A percentile compares a stretch with the other conserved stretches of the same genome.
phyloP scores from a whole-genome alignment of 83 land plant genomes.

The Diphasiastrum complanatum region DNA sequence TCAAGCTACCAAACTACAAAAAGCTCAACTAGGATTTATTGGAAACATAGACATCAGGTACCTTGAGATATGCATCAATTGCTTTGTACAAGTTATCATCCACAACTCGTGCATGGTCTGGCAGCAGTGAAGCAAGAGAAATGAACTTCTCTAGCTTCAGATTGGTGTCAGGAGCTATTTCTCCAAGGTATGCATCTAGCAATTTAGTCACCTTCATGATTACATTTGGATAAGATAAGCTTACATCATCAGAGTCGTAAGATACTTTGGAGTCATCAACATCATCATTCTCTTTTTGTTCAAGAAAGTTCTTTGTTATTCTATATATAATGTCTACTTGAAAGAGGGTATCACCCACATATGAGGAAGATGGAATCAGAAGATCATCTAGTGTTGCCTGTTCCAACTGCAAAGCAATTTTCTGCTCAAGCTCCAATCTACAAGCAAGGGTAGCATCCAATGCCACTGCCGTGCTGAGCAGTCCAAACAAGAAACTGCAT shows the following conservation, averaged over 20 bases:
- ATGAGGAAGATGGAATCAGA: constrained; percentile 9
- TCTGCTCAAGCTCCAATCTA: neutral
- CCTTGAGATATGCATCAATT: constrained; percentile 9
- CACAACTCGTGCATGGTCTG: constrained; percentile 5
- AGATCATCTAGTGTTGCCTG: constrained; percentile 12
- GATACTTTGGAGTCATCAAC: neutral
- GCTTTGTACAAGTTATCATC: constrained; percentile 8
- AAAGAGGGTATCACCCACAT: constrained; percentile 1
- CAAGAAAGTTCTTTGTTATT: neutral
- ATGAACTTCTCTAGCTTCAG: constrained; percentile 1
- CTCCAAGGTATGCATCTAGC: constrained; percentile 1
- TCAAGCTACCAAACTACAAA: neutral
- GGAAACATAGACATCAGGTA: neutral
- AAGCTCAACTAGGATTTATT: neutral
- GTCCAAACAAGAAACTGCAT: constrained; percentile 8
- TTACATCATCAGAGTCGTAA: neutral
- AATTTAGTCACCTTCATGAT: constrained; percentile 3
- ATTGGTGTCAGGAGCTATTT: constrained; percentile 8
- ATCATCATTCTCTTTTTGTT: neutral
- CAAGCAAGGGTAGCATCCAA: constrained; percentile 8
- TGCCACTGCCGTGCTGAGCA: constrained; percentile 13
- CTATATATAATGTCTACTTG: constrained; percentile 15
- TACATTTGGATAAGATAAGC: neutral
- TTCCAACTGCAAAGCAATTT: constrained; percentile 2
- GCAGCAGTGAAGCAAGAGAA: constrained; percentile 5